Evolutionary conservation across 192 early-diverging fungal genomes (phyloP), one percentile per base, ranked within the genome.

Genomic region (Backusella mclennaniae): DNA sequence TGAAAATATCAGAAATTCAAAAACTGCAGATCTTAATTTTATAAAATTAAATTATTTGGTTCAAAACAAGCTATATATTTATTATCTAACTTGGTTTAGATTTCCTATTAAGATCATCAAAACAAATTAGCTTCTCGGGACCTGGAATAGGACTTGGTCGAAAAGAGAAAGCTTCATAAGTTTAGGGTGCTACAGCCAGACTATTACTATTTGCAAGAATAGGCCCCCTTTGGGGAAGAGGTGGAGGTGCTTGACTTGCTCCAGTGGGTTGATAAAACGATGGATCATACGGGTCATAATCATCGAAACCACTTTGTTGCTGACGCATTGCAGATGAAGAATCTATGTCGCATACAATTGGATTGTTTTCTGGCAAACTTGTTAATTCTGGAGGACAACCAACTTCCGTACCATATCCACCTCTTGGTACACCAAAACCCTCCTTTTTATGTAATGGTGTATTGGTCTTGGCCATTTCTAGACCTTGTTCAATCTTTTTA

Each of bases 401-500:
- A 6, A 78, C 41, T 74, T 82, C 76, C 1, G 80, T 76, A 26
- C 53, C 76, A 71, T 82, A 78, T 26, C 77, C 81, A 42, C 66
- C 74, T 29, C 74, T 69, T 23, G 74, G 77, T 39, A 52, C 12
- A 29, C 81, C 77, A 82, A 79, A 78, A 33, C 63, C 35, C 3
- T 75, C 74, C 41, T 74, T 81, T 38, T 81, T 81, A 29, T 76
- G 76, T 6, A 77, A 35, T 36, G 69, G 49, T 2, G 53, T 52
- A 26, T 33, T 49, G 3, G 29, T 73, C 3, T 59, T 49, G 7
- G 74, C 74, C 35, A 71, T 35, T 14, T 76, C 73, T 56, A 80
- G 52, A 0, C 74, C 71, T 21, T 44, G 39, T 35, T 80, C 79
- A 41, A 80, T 68, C 7, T 66, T 59, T 26, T 53, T 42, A 66